Base-by-base conservation (phyloP, 192 early-diverging fungal species). In the Backusella westeae region DNA sequence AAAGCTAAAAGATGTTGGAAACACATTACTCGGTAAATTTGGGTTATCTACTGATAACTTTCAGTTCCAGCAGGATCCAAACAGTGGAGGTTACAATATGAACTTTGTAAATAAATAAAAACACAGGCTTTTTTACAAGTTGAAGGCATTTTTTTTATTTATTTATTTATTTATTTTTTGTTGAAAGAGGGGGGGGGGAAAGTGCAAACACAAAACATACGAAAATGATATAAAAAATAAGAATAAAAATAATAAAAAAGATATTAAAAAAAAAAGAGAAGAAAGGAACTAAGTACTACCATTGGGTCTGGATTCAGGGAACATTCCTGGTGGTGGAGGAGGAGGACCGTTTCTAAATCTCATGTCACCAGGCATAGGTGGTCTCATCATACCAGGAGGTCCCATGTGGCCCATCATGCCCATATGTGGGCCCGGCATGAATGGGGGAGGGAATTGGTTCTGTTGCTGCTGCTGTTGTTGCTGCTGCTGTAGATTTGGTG, bases 1-100 rank as follows among this genome's bases (percentile, higher is more conserved):
- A 35, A 92, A 94, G 75, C 81, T 94, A 12, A 94, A 94, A 76
- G 85, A 89, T 35, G 77, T 94, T 41, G 93, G 93, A 0, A 93
- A 94, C 65, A 84, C 83, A 8, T 68, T 94, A 14, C 76, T 94
- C 32, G 93, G 93, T n/a, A 90, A 86, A 21, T 90, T 94, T 78
- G 93, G 93, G 14, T 67, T 94, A 52, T 92, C 91, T 15, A 85
- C 90, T 12, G 84, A 93, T 69, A 91, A 90, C 49, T 94, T 94
- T 73, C 83, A 93, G 63, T 86, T 93, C 78, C 81, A 89, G 63
- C 81, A 89, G 72, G 88, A 92, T 80, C 83, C 85, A 6, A 46
- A 69, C 0, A 82, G 81, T 19, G 90, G 90, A 17, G 78, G 82
- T 15, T 91, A 90, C 70, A 88, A 81, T 44, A 78, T 93, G 74